These are phyloP conservation scores for Aspergillus pseudoglaucus DNA, from an alignment of 2,329 filamentous ascomycete species.

Conservation along the genomic window DNA sequence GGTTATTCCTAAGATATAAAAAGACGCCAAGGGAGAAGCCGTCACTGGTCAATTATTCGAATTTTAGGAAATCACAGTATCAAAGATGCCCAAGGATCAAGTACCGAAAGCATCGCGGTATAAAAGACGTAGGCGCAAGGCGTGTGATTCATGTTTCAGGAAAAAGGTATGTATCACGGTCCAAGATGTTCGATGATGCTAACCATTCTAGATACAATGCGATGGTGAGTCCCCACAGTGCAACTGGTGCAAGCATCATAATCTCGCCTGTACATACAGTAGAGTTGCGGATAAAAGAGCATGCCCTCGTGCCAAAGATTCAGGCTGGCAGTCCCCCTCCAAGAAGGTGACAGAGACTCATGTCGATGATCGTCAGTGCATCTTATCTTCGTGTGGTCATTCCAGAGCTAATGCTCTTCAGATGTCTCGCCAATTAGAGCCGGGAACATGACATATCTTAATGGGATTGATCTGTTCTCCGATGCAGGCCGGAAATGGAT, in stretches of 20 bases:
- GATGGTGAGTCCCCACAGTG: slow-evolving; percentile 9
- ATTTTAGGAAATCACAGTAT: background rate
- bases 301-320: background rate
- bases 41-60: background rate
- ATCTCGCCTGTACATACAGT: slow-evolving; percentile 11
- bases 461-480: background rate
- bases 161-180: slow-evolving; percentile 1
- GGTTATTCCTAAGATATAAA: background rate
- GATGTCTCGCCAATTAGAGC: background rate
- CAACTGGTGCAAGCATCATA: slow-evolving; percentile 14
- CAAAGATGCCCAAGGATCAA: background rate
- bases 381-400: too few species aligned
- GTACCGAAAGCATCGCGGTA: background rate
- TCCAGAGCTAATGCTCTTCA: background rate
- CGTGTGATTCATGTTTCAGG: slow-evolving; percentile 3
- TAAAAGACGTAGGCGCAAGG: slow-evolving; percentile 1
- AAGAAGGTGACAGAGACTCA: background rate
- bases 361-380: background rate
- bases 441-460: background rate
- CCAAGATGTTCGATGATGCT: background rate
- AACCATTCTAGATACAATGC: slow-evolving; percentile 8
- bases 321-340: background rate
- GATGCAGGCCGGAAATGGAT: slow-evolving; percentile 3
- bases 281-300: background rate
- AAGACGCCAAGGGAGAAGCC: too few species aligned